Evolutionary conservation across 1,139 yeast genomes (phyloP).

Genomic region (Nakaseomyces sp.): DNA sequence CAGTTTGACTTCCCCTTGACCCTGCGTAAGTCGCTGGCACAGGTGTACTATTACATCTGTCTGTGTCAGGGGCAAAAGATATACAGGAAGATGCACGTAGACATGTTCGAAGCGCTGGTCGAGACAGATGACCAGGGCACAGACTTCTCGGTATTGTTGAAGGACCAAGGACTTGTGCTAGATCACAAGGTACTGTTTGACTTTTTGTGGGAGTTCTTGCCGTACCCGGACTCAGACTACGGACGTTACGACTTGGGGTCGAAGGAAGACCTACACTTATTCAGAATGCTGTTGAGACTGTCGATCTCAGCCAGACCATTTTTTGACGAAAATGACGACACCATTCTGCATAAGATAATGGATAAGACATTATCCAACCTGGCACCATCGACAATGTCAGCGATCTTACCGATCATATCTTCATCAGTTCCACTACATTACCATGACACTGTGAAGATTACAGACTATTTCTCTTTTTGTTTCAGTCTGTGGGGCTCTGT

Average conservation of each 20-base stretch:
- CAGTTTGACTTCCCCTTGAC: constrained; percentile 73
- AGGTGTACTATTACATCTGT: constrained; percentile 65
- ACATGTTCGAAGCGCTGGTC: constrained; percentile 50
- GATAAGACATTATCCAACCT: constrained; percentile 35
- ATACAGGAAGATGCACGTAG: constrained; percentile 54
- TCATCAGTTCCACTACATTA: constrained; percentile 43
- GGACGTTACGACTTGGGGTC: constrained; percentile 30
- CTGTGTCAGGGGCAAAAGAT: constrained; percentile 68
- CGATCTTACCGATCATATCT: constrained; percentile 49
- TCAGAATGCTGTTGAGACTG: constrained; percentile 32
- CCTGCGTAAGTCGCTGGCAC: constrained; percentile 52
- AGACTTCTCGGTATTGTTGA: constrained; percentile 40
- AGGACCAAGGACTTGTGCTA: constrained; percentile 32
- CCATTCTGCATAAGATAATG: constrained; percentile 31
- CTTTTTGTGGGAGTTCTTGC: constrained; percentile 41
- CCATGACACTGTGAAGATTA: constrained; percentile 21
- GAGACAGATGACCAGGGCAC: constrained; percentile 30
- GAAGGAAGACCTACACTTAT: constrained; percentile 31
- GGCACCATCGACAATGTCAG: constrained; percentile 50
- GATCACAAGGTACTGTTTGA: constrained; percentile 46
- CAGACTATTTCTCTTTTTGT: constrained; percentile 50
- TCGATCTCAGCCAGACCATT: constrained; percentile 35
- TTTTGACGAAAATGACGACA: constrained; percentile 31
- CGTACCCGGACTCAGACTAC: constrained; percentile 38
- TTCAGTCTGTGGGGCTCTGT: constrained; percentile 69